Conservation (phyloP, 139 green algal genomes). For the Pedinophyceae sp. region DNA sequence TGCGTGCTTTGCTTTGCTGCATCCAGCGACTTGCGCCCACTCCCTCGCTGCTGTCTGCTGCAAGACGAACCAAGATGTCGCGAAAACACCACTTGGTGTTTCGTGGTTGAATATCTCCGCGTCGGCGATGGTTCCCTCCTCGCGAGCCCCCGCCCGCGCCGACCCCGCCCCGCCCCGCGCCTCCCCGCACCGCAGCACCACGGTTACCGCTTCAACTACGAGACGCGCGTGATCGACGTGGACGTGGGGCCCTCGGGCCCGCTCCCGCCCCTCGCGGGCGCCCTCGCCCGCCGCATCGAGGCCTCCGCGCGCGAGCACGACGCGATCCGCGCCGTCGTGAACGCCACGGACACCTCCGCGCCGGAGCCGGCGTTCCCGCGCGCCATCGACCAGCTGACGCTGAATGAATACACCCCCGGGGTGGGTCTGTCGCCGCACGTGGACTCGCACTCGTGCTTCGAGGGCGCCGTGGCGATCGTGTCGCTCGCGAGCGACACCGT, state of each 20-base stretch:
- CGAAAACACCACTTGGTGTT: too few relatives aligned
- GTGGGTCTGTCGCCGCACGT: constrained; percentile 85
- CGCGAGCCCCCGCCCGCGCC: not conserved
- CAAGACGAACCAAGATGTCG: too few relatives aligned
- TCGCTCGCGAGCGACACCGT: constrained; percentile 45
- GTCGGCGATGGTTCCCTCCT: not conserved
- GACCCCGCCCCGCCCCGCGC: not conserved
- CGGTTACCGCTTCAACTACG: not conserved
- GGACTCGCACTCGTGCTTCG: constrained; percentile 88
- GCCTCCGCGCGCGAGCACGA: not conserved
- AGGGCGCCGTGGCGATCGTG: constrained; percentile 44
- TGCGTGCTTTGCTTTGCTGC: constrained; percentile 1
- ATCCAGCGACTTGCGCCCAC: not conserved
- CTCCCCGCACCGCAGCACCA: too few relatives aligned
- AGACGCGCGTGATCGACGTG: too few relatives aligned
- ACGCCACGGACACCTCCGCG: constrained; percentile 4
- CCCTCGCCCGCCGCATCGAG: not conserved
- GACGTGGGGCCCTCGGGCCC: too few relatives aligned
- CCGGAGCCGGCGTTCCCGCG: constrained; percentile 2
- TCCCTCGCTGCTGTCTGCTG: too few relatives aligned
- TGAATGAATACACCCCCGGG: constrained; percentile 83
- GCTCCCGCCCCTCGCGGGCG: not conserved
- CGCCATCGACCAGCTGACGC: constrained; percentile 61
- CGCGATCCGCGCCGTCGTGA: constrained; percentile 11
- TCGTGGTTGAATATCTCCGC: not conserved